Percentiles rank a stretch among this genome's conserved stretches.
Conservation (phyloP, 305 asterid genomes). For the Withania somnifera region DNA sequence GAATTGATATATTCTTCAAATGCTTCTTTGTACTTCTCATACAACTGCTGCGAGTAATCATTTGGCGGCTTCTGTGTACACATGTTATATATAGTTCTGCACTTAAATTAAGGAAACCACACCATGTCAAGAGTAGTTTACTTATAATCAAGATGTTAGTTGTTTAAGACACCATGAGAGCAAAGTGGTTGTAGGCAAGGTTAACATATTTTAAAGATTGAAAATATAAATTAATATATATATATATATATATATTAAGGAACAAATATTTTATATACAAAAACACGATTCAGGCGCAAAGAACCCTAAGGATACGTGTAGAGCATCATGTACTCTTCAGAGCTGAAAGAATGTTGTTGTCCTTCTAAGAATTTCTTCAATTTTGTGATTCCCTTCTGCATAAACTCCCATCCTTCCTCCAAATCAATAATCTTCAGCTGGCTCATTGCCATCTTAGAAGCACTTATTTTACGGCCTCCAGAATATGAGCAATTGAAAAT, state of each 20-base stretch:
- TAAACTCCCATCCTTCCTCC: constrained; percentile 43
- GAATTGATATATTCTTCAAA: constrained; percentile 36
- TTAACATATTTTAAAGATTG: background rate
- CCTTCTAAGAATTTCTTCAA: constrained; percentile 40
- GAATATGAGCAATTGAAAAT: background rate
- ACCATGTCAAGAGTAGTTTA: background rate
- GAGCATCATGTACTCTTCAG: constrained; percentile 46
- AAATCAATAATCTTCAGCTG: constrained; percentile 23
- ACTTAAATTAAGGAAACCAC: constrained; percentile 14
- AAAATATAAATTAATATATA: background rate
- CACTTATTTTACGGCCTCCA: background rate
- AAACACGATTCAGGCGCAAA: background rate
- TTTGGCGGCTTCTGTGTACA: constrained; percentile 40
- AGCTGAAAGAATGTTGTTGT: constrained; percentile 14
- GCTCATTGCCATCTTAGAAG: constrained; percentile 18
- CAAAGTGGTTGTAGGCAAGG: background rate
- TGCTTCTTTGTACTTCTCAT: constrained; percentile 35
- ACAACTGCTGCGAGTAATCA: constrained; percentile 38
- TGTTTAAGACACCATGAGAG: background rate
- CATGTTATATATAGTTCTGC: constrained; percentile 40
- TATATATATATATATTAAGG: background rate
- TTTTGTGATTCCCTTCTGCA: constrained; percentile 38
- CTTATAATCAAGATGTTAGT: background rate
- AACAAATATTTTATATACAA: background rate
- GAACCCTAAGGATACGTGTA: constrained; percentile 38